phyloP scores from a whole-genome alignment of 768 basidiomycete species.

The Lentinula edodes region DNA sequence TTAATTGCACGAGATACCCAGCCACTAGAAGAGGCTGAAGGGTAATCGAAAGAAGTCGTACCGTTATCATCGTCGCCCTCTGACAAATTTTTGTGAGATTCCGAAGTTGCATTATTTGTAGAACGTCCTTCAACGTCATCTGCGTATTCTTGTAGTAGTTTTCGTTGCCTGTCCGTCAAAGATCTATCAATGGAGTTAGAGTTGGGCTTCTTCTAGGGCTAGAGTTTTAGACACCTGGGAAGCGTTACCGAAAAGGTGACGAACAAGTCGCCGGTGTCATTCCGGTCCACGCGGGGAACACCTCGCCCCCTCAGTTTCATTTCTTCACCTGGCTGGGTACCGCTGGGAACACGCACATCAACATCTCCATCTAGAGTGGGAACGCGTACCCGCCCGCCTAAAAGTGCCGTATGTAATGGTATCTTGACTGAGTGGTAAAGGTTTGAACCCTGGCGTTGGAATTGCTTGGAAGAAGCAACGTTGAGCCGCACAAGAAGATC shows the following conservation, averaged over 20 bases:
- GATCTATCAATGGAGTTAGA: conserved; percentile 44
- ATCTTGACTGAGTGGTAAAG: conserved; percentile 87
- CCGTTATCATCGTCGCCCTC: conserved; percentile 49
- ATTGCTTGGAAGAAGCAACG: conserved; percentile 78
- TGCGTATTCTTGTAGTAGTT: conserved; percentile 84
- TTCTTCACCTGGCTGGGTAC: conserved; percentile 96
- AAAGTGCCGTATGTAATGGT: conserved; percentile 84
- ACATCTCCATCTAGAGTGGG: conserved; percentile 96
- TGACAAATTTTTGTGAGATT: conserved; percentile 18
- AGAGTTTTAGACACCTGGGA: conserved; percentile 64
- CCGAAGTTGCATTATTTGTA: conserved; percentile 12
- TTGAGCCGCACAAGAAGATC: conserved; percentile 85
- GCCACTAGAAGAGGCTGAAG: conserved; percentile 50
- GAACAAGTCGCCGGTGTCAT: conserved; percentile 77
- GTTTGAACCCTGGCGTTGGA: conserved; percentile 87
- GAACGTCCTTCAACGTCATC: conserved; percentile 83
- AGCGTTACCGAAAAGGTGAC: conserved; percentile 84
- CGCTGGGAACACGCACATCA: conserved; percentile 85
- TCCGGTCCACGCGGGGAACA: conserved; percentile 53
- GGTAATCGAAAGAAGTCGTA: conserved; percentile 65
- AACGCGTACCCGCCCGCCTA: conserved; percentile 90
- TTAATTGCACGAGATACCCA: conserved; percentile 71
- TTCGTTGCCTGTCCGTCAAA: conserved; percentile 76
- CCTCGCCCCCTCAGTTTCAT: conserved; percentile 91
- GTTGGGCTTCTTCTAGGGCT: conserved; percentile 2